Evolutionary conservation across 2,329 filamentous ascomycete species (phyloP).

Genomic region (Scedosporium aurantiacum): DNA sequence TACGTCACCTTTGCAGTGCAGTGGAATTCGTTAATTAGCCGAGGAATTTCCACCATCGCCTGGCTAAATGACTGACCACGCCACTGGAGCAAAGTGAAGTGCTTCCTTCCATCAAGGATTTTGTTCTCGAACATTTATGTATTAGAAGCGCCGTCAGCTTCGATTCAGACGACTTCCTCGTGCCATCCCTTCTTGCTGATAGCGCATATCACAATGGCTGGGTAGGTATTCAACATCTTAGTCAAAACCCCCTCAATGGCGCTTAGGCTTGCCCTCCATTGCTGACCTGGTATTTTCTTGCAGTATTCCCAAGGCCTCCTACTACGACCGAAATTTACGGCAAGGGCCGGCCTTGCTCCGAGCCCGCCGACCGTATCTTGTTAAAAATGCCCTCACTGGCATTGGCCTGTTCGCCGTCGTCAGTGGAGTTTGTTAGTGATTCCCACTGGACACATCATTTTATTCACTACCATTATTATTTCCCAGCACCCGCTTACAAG

Average conservation of each 20-base stretch:
- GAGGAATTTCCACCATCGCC: not conserved
- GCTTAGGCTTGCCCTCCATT: not conserved
- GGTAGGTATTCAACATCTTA: not conserved
- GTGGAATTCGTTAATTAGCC: not conserved
- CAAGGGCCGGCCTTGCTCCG: slow-evolving; percentile 84
- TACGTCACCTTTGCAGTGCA: not conserved
- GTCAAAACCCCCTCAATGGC: not conserved
- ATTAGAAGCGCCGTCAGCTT: too few species aligned
- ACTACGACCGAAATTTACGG: slow-evolving; percentile 82
- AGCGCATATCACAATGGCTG: slow-evolving; percentile 1
- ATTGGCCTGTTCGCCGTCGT: slow-evolving; percentile 63
- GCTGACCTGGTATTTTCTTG: not conserved
- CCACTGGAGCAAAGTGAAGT: not conserved
- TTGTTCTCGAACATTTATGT: too few species aligned
- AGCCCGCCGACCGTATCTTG: slow-evolving; percentile 79
- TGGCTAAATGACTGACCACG: not conserved
- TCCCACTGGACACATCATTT: not conserved
- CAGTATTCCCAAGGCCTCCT: slow-evolving; percentile 49
- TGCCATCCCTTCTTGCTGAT: not conserved
- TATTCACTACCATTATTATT: not conserved
- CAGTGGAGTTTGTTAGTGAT: slow-evolving; percentile 74
- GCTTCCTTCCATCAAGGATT: too few species aligned
- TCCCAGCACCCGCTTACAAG: not conserved
- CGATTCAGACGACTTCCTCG: too few species aligned
- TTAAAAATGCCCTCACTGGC: slow-evolving; percentile 81